Base-by-base conservation (phyloP, 2,329 filamentous ascomycete species). In the Plectosphaerella sp. region DNA sequence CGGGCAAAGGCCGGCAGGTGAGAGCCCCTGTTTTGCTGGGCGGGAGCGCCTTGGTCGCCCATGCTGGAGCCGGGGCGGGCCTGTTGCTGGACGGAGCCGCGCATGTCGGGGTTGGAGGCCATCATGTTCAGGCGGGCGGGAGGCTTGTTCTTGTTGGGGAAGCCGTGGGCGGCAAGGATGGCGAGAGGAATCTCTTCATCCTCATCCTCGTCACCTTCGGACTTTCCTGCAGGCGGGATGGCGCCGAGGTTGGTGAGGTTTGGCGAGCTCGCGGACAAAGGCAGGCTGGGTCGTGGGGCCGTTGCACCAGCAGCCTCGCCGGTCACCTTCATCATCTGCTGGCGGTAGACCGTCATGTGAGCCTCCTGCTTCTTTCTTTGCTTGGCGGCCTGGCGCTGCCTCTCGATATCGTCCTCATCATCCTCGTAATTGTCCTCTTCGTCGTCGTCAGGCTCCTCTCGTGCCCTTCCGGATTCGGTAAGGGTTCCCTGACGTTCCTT, bases 241-340 rank as follows among this genome's bases (percentile, higher is more conserved):
- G 4, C 41, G 10, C 41, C 41, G 5, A 67, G 63, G 52, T 64
- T 69, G 3, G 69, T 65, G 18, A 88, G 66, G 56, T 84, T 85
- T 2, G 86, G 83, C 4, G 82, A 81, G 65, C 86, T 89, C 61
- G 78, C 75, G 5, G 82, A 83, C 35, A 78, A 72, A 16, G 79
- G 75, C 55, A 86, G 67, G 48, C 73, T 72, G 14, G 82, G 77
- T n/a, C 83, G 80, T 24, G 77, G 67, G 11, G 72, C 63, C 14
- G 77, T 67, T 42, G 73, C 70, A 11, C 76, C 68, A 5, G 77
- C 67, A 20, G 83, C 72, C 60, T 93, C 89, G 47, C 91, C 91
- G 1, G 91, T 95, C 28, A 94, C 88, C 71, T 96, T 96, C 88
- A 93, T 96, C 91, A 96, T 96, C 69, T 94, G 89, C 67, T 96